phyloP scores from a whole-genome alignment of 2,329 filamentous ascomycete species.

The Phyllosticta paracitricarpa region DNA sequence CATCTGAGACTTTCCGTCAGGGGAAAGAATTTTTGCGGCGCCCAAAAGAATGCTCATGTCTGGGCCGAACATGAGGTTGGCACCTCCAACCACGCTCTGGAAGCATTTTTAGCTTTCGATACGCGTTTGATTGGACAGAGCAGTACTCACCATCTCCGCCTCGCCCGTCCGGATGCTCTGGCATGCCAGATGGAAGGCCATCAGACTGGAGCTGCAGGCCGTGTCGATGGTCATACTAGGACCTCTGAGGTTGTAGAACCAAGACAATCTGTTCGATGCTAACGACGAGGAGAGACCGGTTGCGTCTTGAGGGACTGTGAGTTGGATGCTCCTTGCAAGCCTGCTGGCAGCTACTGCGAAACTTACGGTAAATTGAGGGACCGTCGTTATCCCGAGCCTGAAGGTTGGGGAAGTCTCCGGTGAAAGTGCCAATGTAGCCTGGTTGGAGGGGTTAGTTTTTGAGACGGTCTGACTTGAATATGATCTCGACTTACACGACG shows the following conservation, averaged over 20 bases:
- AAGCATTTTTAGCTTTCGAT: conserved; percentile 39
- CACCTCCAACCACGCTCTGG: conserved; percentile 23
- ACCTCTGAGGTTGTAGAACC: conserved; percentile 22
- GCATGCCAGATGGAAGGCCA: conserved; percentile 21
- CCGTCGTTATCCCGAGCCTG: background rate
- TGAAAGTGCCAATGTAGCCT: conserved; percentile 16
- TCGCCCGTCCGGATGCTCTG: conserved; percentile 15
- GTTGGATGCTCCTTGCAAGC: background rate
- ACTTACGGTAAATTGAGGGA: background rate
- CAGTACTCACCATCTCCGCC: conserved; percentile 27
- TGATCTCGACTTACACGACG: conserved; percentile 11
- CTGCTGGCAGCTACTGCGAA: background rate
- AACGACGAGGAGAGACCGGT: conserved; percentile 13
- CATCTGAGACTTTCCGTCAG: conserved; percentile 19
- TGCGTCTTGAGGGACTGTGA: background rate
- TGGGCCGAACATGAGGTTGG: conserved; percentile 18
- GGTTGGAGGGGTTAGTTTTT: too few relatives aligned
- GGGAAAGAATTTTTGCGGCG: conserved; percentile 25
- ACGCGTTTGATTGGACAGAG: conserved; percentile 49
- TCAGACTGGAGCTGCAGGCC: conserved; percentile 20
- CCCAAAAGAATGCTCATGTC: conserved; percentile 17
- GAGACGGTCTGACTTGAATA: too few relatives aligned
- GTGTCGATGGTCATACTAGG: conserved; percentile 24
- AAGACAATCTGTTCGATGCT: conserved; percentile 21
- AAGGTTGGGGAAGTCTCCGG: conserved; percentile 15